These are phyloP conservation scores for Phytophthora uliginosa DNA, from an alignment of 352 stramenopile species.

Conservation along the genomic window DNA sequence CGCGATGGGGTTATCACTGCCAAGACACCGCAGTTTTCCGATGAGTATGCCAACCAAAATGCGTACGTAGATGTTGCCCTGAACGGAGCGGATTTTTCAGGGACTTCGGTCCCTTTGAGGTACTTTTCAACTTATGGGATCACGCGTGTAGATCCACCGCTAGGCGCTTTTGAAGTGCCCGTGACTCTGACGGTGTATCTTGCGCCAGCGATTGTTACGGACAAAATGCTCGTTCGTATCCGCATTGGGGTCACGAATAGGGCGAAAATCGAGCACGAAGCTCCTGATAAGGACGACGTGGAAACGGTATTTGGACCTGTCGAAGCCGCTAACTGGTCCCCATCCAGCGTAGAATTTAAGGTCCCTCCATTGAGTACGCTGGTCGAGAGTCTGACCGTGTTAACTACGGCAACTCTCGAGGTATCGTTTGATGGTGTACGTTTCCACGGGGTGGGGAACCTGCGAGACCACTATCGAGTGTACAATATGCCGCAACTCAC, in stretches of 20 bases:
- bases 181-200: conserved; percentile 52
- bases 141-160: conserved; percentile 51
- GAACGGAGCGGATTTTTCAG: conserved; percentile 78
- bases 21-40: conserved; percentile 54
- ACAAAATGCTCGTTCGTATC: conserved; percentile 54
- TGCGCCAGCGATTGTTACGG: conserved; percentile 54
- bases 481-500: conserved; percentile 72
- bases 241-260: conserved; percentile 36
- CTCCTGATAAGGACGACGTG: background rate
- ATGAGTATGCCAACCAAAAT: conserved; percentile 56
- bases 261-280: background rate
- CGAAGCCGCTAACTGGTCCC: conserved; percentile 48
- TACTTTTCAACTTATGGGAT: conserved; percentile 70
- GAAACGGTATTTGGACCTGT: conserved; percentile 50
- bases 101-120: conserved; percentile 50
- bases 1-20: conserved; percentile 62
- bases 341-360: conserved; percentile 51
- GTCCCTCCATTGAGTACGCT: conserved; percentile 50
- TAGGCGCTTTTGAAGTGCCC: conserved; percentile 71
- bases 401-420: conserved; percentile 52
- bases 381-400: conserved; percentile 36
- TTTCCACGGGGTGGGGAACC: conserved; percentile 60
- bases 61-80: conserved; percentile 70
- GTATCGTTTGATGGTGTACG: conserved; percentile 64
- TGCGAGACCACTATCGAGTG: conserved; percentile 59